Evolutionary conservation across 2,329 filamentous ascomycete species (phyloP).

Genomic region (Cladophialophora carrionii): DNA sequence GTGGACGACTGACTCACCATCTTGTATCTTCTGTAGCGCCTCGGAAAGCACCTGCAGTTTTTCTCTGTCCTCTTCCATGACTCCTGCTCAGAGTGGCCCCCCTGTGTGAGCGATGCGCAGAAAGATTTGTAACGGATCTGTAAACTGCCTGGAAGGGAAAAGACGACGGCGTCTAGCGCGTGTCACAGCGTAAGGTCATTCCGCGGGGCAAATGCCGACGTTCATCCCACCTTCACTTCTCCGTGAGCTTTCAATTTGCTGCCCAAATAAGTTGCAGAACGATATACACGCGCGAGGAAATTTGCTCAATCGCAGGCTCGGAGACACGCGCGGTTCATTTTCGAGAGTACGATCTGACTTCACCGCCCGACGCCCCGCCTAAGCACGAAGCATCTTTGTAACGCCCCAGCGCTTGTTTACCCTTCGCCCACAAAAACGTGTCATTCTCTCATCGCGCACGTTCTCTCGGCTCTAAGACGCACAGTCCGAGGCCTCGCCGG

Average conservation of each 20-base stretch:
- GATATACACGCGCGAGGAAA: not conserved
- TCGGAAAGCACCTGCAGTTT: constrained; percentile 81
- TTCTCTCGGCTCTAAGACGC: not conserved
- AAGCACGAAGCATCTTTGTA: not conserved
- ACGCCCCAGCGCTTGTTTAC: constrained; percentile 16
- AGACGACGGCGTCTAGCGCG: no score
- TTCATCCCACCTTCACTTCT: constrained; percentile 18
- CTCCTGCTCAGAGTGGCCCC: not conserved
- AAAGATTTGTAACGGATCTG: constrained; percentile 28
- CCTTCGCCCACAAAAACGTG: not conserved
- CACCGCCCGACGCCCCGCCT: not conserved
- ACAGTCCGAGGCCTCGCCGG: not conserved
- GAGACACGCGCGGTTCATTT: not conserved
- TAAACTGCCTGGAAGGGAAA: constrained; percentile 18
- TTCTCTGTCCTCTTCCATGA: constrained; percentile 63
- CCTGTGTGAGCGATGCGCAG: constrained; percentile 4
- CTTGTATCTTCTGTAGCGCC: constrained; percentile 83
- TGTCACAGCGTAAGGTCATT: constrained; percentile 2
- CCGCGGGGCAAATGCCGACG: constrained; percentile 32
- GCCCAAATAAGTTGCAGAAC: not conserved
- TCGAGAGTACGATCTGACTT: not conserved
- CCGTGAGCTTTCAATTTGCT: not conserved
- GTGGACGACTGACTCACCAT: constrained; percentile 57
- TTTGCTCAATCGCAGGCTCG: not conserved
- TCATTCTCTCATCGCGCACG: not conserved